phyloP scores from a whole-genome alignment of 1,284 basidiomycete species.

The Trametes hirsuta region DNA sequence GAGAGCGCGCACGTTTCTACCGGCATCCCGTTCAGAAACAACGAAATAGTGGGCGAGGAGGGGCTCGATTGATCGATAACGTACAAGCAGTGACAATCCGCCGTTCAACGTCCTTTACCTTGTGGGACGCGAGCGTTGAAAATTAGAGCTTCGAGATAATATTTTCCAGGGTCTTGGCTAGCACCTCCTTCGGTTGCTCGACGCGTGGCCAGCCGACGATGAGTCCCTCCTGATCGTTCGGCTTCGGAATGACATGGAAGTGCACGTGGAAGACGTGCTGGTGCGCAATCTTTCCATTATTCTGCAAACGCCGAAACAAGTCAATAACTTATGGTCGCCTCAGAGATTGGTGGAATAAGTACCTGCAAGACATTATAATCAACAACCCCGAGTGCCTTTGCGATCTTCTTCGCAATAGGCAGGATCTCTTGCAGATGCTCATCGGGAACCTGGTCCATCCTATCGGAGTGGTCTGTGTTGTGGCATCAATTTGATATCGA shows the following conservation, averaged over 20 bases:
- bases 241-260: conserved; percentile 92
- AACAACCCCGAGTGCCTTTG: conserved; percentile 70
- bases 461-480: conserved; percentile 69
- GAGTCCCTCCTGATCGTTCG: conserved; percentile 69
- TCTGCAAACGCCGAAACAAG: conserved; percentile 45
- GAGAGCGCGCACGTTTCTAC: too few species aligned
- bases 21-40: too few species aligned
- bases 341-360: neutral
- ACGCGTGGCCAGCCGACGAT: conserved; percentile 73
- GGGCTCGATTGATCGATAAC: too few species aligned
- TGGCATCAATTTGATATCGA: neutral
- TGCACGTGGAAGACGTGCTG: conserved; percentile 89
- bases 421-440: conserved; percentile 75
- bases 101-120: too few species aligned
- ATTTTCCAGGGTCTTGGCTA: conserved; percentile 55
- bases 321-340: neutral
- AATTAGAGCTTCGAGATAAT: conserved; percentile 51
- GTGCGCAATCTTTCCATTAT: conserved; percentile 82
- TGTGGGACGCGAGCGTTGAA: too few species aligned
- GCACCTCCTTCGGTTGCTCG: conserved; percentile 47
- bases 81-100: too few species aligned
- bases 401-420: conserved; percentile 87
- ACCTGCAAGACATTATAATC: conserved; percentile 88
- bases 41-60: too few species aligned
- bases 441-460: conserved; percentile 81